Evolutionary conservation across 78 protist genomes (phyloP), one percentile per base, ranked within the genome.

Genomic region (Chrysochromulina tobinii): DNA sequence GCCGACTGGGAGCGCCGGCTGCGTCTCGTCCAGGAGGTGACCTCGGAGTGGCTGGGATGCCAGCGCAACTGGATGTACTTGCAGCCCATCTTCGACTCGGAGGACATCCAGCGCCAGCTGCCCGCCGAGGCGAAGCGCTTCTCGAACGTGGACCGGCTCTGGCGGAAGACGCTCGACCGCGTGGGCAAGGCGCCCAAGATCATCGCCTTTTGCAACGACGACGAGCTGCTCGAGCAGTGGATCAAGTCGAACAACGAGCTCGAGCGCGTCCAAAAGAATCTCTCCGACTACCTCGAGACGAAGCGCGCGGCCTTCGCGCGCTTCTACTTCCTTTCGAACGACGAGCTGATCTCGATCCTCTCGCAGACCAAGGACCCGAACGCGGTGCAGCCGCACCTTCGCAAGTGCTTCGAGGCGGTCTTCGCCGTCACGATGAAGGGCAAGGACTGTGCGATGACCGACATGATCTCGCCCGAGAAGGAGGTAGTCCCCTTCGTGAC

Each of bases 1-100:
- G 54, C 87, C 15, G 57, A 69, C 20, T 97, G 97, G 97, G 95
- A 95, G 50, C 38, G 48, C 48, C 59, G 61, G 68, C 95, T 97
- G 83, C 72, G 72, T 20, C 3, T 75, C 50, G 68, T 93, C 48
- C 87, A 89, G 58, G 96, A 95, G 54, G 93, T 95, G 17, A 59
- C 96, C 7, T 97, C 95, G 57, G 97, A 93, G 90, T 98, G 99
- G 99, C 91, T 95, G 50, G 81, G 51, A 53, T 94, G 94, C 67
- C 99, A 98, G 93, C 64, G 94, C 77, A 68, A 89, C 61, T 98
- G 99, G 99, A 89, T 97, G 93, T 95, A 95, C 79, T 92, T 98
- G 84, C 96, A 96, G 93, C 98, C 98, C 64, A 98, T 98, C 93
- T 96, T 98, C 95, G 64, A 86, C 51, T 85, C 96, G 0, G 97